Evolutionary conservation across 2,329 filamentous ascomycete genomes (phyloP).

Genomic region (Venturiaceae sp.): DNA sequence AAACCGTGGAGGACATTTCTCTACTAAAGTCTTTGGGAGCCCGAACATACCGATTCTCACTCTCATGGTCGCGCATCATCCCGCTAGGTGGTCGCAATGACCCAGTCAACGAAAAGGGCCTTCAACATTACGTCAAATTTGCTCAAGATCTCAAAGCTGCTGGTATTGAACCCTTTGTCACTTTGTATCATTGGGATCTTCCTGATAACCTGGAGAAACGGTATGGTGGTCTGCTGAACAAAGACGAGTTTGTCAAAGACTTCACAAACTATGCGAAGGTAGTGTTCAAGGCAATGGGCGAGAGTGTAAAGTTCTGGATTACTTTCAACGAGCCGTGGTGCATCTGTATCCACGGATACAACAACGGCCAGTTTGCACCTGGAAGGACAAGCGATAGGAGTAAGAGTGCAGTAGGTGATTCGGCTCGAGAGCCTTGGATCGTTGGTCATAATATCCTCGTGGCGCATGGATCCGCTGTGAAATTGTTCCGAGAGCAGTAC

Average conservation of each 20-base stretch:
- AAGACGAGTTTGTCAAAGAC: constrained; percentile 72
- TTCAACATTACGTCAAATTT: constrained; percentile 70
- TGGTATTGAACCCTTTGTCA: constrained; percentile 72
- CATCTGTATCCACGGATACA: constrained; percentile 71
- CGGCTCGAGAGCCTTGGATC: constrained; percentile 68
- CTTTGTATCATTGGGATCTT: constrained; percentile 82
- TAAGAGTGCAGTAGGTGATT: constrained; percentile 63
- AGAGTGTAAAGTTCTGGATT: constrained; percentile 78
- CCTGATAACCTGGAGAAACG: constrained; percentile 69
- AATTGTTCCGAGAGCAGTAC: constrained; percentile 75
- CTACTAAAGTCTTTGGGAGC: constrained; percentile 67
- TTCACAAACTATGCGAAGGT: constrained; percentile 70
- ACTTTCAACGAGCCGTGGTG: constrained; percentile 91
- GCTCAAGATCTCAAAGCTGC: constrained; percentile 68
- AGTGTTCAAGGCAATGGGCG: constrained; percentile 61
- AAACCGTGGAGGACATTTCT: constrained; percentile 64
- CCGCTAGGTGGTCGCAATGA: constrained; percentile 77
- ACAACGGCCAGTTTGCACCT: constrained; percentile 67
- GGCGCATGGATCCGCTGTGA: constrained; percentile 71
- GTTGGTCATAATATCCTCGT: constrained; percentile 73
- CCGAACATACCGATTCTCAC: constrained; percentile 71
- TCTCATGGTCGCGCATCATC: constrained; percentile 76
- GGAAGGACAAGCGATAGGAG: constrained; percentile 69
- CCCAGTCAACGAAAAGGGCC: constrained; percentile 66
- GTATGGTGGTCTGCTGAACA: constrained; percentile 73